phyloP scores from a whole-genome alignment of 2,329 filamentous ascomycete species.

The Magnaporthiopsis poae region DNA sequence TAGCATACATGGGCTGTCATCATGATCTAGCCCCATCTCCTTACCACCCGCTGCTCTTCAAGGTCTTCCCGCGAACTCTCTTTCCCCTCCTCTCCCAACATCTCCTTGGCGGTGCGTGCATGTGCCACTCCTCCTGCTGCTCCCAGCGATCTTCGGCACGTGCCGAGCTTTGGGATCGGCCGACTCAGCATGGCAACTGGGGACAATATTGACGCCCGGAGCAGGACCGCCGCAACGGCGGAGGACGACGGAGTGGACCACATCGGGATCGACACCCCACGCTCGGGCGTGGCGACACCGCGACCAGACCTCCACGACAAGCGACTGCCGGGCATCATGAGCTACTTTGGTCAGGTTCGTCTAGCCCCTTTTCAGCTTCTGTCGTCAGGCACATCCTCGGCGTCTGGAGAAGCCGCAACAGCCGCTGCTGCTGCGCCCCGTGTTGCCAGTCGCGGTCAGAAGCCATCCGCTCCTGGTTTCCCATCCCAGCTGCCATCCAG shows the following conservation, averaged over 20 bases:
- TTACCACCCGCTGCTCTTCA: background rate
- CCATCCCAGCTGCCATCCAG: conserved; percentile 16
- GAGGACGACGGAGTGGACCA: conserved; percentile 68
- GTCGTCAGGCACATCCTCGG: conserved; percentile 29
- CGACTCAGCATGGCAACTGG: conserved; percentile 21
- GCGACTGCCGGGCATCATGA: conserved; percentile 88
- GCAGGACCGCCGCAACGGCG: conserved; percentile 41
- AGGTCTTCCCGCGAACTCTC: background rate
- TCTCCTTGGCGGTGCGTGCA: background rate
- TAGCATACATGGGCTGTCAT: conserved; percentile 17
- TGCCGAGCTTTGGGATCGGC: background rate
- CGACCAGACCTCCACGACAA: conserved; percentile 91
- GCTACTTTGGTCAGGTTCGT: conserved; percentile 99
- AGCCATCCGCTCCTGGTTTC: conserved; percentile 15
- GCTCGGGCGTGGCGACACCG: conserved; percentile 84
- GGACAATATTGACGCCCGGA: conserved; percentile 42
- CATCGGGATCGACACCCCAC: conserved; percentile 75
- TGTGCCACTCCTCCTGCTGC: background rate
- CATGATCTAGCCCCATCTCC: conserved; percentile 18
- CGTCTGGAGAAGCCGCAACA: conserved; percentile 29
- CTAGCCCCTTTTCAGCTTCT: conserved; percentile 56
- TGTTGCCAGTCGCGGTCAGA: background rate
- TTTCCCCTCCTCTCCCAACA: background rate
- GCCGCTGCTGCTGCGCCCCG: conserved; percentile 18
- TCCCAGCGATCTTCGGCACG: conserved; percentile 1